Evolutionary conservation across 1,284 basidiomycete genomes (phyloP), one percentile per base, ranked within the genome.

Genomic region (Papiliotrema laurentii): DNA sequence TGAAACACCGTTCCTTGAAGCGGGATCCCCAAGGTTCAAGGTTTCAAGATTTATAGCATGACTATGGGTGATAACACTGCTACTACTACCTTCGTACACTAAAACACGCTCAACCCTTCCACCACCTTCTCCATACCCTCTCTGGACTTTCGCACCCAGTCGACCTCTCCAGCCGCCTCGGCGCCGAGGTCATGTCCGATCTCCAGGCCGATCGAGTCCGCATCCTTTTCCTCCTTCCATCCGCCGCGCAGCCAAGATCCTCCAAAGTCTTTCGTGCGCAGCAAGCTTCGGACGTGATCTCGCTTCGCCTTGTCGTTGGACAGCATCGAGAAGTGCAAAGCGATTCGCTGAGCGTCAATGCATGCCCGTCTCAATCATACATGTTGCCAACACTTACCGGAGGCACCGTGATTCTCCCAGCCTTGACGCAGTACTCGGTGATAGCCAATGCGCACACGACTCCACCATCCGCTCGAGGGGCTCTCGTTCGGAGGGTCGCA

Each of bases 321-420:
- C 26, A 57, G 52, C 31, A 63, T 52, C 27, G 56, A 34, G 26
- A 59, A 31, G 59, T 59, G 62, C 26, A 68, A 43, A 16, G 55
- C 67, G 45, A 69, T 56, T 31, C 67, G 55, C 61, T 64, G 45
- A 5, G 27, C 30, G 31, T 43, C 34, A 38, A 34, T 19, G 11
- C 36, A 19, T 39, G 10, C 4, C 25, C 18, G 11, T 24, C 13
- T 7, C 18, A 10, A 30, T 16, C 37, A 41, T 5, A 22, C 21
- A 41, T 5, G 28, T n/a, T 24, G 7, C 6, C 22, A 30, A 22
- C 21, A 59, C 68, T 63, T 36, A 71, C 67, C 10, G 87, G 87
- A 3, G 87, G 87, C 45, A 89, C 78, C 11, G 86, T 89, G 53
- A 88, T 81, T 1, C 87, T 78, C 0, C 83, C 84, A 37, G 80